Base-by-base conservation (phyloP, 257 asterid genomes). In the Lantana camara region DNA sequence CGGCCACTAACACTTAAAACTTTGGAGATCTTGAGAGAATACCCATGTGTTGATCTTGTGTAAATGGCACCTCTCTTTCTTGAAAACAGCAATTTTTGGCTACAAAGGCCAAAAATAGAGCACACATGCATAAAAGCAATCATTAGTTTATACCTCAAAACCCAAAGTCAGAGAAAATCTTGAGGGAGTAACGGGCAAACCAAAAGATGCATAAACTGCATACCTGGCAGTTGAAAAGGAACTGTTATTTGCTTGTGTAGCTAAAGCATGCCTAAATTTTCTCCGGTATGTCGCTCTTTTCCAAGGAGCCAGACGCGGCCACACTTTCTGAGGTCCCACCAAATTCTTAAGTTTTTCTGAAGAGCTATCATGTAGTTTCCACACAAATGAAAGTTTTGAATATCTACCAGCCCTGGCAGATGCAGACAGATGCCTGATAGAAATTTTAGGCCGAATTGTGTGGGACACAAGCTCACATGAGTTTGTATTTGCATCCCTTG, bases 21-120 rank as follows among this genome's bases (percentile, higher is more conserved):
- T 81, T 87, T 81, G 62, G 96, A 90, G 73, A 85, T 82, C 76
- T 65, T 77, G 46, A 94, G 94, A 71, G 97, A 87, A 66, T 85
- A 91, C 24, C 99, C 99, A 76, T 76, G 82, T 37, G 72, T 61
- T 37, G 99, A 88, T 75, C 91, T 90, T 57, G 85, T 88, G 78
- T 94, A 94, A 60, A 88, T 57, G 44, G 99, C 86, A 65, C 90
- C 89, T 76, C 96, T 79, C 75, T 82, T 94, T 60, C 85, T 82
- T 62, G 96, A 74, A 22, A 88, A 72, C 72, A 79, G 67, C 52
- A 84, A 67, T 61, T 85, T 84, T 76, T 79, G 88, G 79, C 97
- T 93, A 77, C 73, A 56, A 34, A 11, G 63, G 63, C 21, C 37
- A 48, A 48, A 19, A 52, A 67, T 15, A 64, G 53, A 54, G 20